Evolutionary conservation across 805 yeast genomes (phyloP), one percentile per base, ranked within the genome.

Genomic region (Starmerella scarabaei): DNA sequence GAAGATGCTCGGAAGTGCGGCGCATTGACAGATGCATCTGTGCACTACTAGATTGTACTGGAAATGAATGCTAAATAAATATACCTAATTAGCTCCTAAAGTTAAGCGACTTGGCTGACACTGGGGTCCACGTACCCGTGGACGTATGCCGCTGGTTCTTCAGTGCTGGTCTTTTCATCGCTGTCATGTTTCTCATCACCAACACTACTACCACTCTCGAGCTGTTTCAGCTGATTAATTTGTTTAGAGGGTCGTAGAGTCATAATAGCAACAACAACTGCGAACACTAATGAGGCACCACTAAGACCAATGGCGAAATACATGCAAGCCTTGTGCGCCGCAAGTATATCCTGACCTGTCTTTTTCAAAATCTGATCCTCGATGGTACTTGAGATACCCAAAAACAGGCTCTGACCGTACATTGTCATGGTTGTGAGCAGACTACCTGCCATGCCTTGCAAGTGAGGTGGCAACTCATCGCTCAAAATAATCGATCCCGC

Each of bases 361-460:
- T 40, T 30, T 38, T 45, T 37, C 19, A 37, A 34, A 16, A 48
- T 39, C 17, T 49, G 36, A 4, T 36, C 27, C 26, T 51, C 54
- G 3, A 51, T 40, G 7, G 51, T 43, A n/a, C 76, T 75, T 3
- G 81, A 79, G 32, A 80, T 62, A 8, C 85, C 88, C 24, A 80
- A 60, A 28, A 77, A 73, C n/a, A 80, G 55, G 0, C 85, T 73
- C 53, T 72, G 77, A 0, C 85, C 73, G 54, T 80, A 80, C 55
- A 77, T 80, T 11, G 77, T 73, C 49, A 77, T 73, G 0, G 91
- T 79, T 17, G 77, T 67, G 4, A 78, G 76, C 36, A 80, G 60
- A 0, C 84, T 76, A 0, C 84, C 85, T 0, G 85, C 86, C 68
- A 77, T 72, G 7, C 88, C 91, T 58, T 80, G 91, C 49, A 75